Conservation (phyloP, 2,329 filamentous ascomycete genomes). For the Beauveria scarabaeidicola region DNA sequence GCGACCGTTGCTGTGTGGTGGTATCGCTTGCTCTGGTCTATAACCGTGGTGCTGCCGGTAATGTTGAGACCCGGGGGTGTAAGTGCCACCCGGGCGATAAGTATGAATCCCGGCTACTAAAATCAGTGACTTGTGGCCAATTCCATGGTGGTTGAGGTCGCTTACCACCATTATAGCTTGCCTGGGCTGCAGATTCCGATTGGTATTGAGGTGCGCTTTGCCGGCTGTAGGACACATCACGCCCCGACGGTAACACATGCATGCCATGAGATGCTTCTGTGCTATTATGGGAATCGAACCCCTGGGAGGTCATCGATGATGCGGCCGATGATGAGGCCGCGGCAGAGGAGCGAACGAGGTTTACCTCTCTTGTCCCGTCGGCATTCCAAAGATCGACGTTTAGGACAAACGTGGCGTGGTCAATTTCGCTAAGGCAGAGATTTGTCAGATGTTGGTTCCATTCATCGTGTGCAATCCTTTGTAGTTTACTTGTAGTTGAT, state of each 20-base stretch:
- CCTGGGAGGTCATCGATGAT: not conserved
- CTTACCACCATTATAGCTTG: conserved; percentile 26
- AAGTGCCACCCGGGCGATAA: conserved; percentile 25
- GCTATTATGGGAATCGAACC: not conserved
- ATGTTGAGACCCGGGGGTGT: conserved; percentile 30
- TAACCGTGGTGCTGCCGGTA: conserved; percentile 26
- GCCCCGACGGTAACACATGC: conserved; percentile 24
- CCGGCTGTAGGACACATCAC: conserved; percentile 26
- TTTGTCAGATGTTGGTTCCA: conserved; percentile 19
- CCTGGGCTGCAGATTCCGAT: conserved; percentile 25
- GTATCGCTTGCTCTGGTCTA: conserved; percentile 7
- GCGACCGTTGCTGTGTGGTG: conserved; percentile 20
- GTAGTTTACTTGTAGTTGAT: conserved; percentile 68
- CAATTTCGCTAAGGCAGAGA: conserved; percentile 23
- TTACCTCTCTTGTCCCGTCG: conserved; percentile 55
- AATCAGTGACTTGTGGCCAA: not conserved
- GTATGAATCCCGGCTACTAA: conserved; percentile 16
- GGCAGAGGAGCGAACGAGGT: conserved; percentile 49
- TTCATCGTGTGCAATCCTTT: conserved; percentile 2
- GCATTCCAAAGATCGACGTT: conserved; percentile 63
- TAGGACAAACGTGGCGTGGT: conserved; percentile 41
- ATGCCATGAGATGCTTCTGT: not conserved
- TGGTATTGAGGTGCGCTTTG: conserved; percentile 20
- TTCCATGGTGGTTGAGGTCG: not conserved
- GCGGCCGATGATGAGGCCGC: not conserved